phyloP scores from a whole-genome alignment of 495 filamentous ascomycete genomes.

The Aspergillus sclerotiicarbonarius region DNA sequence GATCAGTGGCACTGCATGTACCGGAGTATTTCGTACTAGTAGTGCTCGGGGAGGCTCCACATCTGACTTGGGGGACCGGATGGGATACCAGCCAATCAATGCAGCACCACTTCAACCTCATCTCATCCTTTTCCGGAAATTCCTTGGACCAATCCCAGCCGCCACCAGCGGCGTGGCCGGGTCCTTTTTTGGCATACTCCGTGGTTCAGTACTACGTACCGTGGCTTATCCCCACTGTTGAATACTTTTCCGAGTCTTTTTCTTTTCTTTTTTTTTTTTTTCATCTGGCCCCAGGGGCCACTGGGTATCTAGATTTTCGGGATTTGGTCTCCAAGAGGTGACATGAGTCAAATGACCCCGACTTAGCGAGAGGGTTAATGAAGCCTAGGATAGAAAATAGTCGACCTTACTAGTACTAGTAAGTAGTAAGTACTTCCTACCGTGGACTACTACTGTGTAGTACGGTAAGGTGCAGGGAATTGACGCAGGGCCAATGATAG shows the following conservation, averaged over 20 bases:
- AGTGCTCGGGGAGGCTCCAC: conserved; percentile 1
- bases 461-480: too few species aligned
- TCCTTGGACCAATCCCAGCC: neutral
- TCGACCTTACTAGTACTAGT: neutral
- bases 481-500: too few species aligned
- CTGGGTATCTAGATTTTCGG: neutral
- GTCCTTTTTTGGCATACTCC: neutral
- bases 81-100: conserved; percentile 31
- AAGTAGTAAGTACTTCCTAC: too few species aligned
- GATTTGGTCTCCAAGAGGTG: neutral
- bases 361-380: neutral
- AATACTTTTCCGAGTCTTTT: too few species aligned
- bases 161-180: conserved; percentile 4
- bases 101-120: conserved; percentile 9
- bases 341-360: neutral
- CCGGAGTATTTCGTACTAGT: neutral
- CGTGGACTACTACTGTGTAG: too few species aligned
- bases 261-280: neutral
- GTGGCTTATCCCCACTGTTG: neutral
- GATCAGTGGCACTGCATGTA: neutral
- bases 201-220: neutral
- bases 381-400: neutral
- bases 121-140: conserved; percentile 9
- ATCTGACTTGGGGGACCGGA: conserved; percentile 23
- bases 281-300: too few species aligned